A percentile compares a stretch with the other conserved stretches of the same genome.
Evolutionary conservation across 2,329 filamentous ascomycete species (phyloP).

Genomic region (Atkinsonella texensis): DNA sequence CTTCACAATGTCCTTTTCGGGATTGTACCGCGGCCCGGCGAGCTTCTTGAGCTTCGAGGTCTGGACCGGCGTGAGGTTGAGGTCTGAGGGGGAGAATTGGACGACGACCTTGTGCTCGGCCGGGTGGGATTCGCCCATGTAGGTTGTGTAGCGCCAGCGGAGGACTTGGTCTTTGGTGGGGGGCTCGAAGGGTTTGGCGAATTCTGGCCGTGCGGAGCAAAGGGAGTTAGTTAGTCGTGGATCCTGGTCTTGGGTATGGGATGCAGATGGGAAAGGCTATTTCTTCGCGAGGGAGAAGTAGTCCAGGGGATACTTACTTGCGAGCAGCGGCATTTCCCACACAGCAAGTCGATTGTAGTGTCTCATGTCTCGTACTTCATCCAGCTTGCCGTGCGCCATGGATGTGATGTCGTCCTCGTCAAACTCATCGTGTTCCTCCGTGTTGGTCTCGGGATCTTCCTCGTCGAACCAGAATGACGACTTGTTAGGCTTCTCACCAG

Average conservation of each 20-base stretch:
- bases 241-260: background rate
- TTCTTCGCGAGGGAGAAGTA: too few species aligned
- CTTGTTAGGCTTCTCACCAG: slow-evolving; percentile 22
- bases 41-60: slow-evolving; percentile 78
- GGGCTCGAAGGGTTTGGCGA: slow-evolving; percentile 68
- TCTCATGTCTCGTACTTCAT: slow-evolving; percentile 77
- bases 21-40: slow-evolving; percentile 76
- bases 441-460: slow-evolving; percentile 34
- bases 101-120: slow-evolving; percentile 90
- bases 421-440: slow-evolving; percentile 49
- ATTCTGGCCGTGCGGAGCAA: slow-evolving; percentile 38
- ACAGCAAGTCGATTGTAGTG: slow-evolving; percentile 78
- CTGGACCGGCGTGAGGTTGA: slow-evolving; percentile 57
- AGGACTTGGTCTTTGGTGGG: slow-evolving; percentile 59
- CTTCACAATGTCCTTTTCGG: slow-evolving; percentile 65
- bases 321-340: slow-evolving; percentile 91
- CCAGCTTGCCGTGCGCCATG: slow-evolving; percentile 74
- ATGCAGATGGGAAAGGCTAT: background rate
- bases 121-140: slow-evolving; percentile 88
- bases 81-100: slow-evolving; percentile 67
- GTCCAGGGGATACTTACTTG: slow-evolving; percentile 48
- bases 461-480: slow-evolving; percentile 37
- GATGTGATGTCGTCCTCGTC: slow-evolving; percentile 75
- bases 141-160: slow-evolving; percentile 92
- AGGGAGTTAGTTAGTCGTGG: background rate